A percentile compares a stretch with the other conserved stretches of the same genome.
phyloP scores from a whole-genome alignment of 2,329 filamentous ascomycete genomes.

The Acarospora socialis region DNA sequence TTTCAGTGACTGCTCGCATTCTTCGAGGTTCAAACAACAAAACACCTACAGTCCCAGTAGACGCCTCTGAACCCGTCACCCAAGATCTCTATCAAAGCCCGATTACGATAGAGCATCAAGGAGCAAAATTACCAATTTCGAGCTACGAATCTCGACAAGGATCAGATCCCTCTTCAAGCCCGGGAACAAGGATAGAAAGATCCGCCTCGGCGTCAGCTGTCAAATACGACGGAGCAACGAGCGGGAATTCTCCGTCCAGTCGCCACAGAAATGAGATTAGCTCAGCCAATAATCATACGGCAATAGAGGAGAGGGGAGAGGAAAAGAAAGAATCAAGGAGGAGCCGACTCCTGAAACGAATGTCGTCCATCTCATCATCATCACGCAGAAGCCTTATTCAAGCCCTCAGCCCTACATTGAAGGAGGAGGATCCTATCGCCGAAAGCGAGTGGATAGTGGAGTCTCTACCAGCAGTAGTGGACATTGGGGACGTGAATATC shows the following conservation, averaged over 20 bases:
- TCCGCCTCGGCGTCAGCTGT: not conserved
- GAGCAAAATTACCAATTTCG: too few species aligned
- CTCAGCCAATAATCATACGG: too few species aligned
- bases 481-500: slow-evolving; percentile 83
- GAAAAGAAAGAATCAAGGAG: slow-evolving; percentile 42
- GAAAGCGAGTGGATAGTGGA: slow-evolving; percentile 18
- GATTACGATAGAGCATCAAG: slow-evolving; percentile 52
- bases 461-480: slow-evolving; percentile 34
- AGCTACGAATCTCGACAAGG: too few species aligned
- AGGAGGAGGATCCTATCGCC: slow-evolving; percentile 24
- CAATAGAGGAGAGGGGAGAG: slow-evolving; percentile 35
- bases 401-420: slow-evolving; percentile 23
- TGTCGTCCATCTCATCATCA: slow-evolving; percentile 42
- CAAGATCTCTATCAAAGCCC: slow-evolving; percentile 40
- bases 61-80: slow-evolving; percentile 19
- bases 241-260: slow-evolving; percentile 26
- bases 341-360: slow-evolving; percentile 50
- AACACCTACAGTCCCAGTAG: slow-evolving; percentile 19
- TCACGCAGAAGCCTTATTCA: slow-evolving; percentile 35
- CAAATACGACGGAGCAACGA: slow-evolving; percentile 23
- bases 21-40: slow-evolving; percentile 45
- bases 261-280: slow-evolving; percentile 22
- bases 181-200: too few species aligned
- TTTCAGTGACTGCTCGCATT: slow-evolving; percentile 81
- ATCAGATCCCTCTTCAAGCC: too few species aligned